Conservation (phyloP, 2,329 filamentous ascomycete species). For the Torrubiellomyces zombiae region DNA sequence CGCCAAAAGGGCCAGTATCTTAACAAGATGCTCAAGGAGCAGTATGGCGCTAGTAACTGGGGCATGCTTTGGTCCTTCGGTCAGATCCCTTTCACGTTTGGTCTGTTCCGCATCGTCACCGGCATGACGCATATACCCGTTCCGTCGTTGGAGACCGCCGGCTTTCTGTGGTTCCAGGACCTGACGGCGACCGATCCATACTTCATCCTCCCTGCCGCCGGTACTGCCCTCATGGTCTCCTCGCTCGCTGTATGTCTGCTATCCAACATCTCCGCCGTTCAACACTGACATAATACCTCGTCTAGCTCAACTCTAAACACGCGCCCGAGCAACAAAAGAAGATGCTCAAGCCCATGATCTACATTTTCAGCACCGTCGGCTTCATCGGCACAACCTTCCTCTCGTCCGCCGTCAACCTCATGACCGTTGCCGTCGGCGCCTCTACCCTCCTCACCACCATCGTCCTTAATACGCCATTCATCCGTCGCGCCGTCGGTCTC, state of each 20-base stretch:
- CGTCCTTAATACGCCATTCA: slow-evolving; percentile 18
- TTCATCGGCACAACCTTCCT: slow-evolving; percentile 29
- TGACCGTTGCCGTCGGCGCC: slow-evolving; percentile 24
- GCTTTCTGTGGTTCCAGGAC: slow-evolving; percentile 64
- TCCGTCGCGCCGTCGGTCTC: slow-evolving; percentile 23
- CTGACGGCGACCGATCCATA: slow-evolving; percentile 62
- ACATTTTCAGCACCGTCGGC: slow-evolving; percentile 24
- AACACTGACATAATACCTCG: not conserved
- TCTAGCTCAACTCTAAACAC: slow-evolving; percentile 22
- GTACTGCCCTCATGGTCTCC: slow-evolving; percentile 37
- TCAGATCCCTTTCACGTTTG: slow-evolving; percentile 54
- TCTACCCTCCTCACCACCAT: slow-evolving; percentile 19
- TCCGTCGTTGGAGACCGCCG: slow-evolving; percentile 55
- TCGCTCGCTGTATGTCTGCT: slow-evolving; percentile 31
- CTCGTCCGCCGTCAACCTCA: slow-evolving; percentile 31
- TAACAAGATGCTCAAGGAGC: slow-evolving; percentile 18
- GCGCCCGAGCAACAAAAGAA: slow-evolving; percentile 14
- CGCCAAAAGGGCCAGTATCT: slow-evolving; percentile 18
- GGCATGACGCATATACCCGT: slow-evolving; percentile 67
- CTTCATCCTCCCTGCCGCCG: slow-evolving; percentile 52
- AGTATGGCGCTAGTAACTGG: slow-evolving; percentile 17
- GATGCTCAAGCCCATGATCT: slow-evolving; percentile 25
- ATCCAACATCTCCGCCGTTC: not conserved
- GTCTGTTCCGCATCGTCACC: slow-evolving; percentile 61
- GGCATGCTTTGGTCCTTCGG: slow-evolving; percentile 21